Conservation (phyloP, 805 yeast species). For the Wickerhamiella spandovensis region DNA sequence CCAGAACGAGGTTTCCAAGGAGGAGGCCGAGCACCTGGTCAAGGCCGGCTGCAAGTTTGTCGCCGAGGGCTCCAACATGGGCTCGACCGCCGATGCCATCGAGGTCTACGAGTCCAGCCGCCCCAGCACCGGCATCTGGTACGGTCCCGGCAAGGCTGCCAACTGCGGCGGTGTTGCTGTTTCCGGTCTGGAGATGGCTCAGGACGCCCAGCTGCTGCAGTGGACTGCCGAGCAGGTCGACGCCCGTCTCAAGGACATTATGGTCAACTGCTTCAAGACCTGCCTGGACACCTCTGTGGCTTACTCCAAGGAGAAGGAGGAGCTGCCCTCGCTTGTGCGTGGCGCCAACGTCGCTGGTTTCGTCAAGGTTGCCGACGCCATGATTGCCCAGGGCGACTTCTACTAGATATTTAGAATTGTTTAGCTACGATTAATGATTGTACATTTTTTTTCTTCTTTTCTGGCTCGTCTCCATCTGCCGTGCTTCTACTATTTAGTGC, state of each 20-base stretch:
- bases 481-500: too few relatives aligned
- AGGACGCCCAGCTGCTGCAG: constrained; percentile 84
- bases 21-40: constrained; percentile 88
- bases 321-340: constrained; percentile 87
- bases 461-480: too few relatives aligned
- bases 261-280: constrained; percentile 85
- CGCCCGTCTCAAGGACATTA: constrained; percentile 75
- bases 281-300: constrained; percentile 77
- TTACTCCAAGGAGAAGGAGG: constrained; percentile 57
- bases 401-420: constrained; percentile 6
- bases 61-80: constrained; percentile 99
- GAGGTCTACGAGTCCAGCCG: constrained; percentile 64
- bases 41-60: constrained; percentile 84
- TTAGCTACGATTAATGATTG: background rate
- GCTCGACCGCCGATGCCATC: constrained; percentile 95
- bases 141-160: constrained; percentile 98
- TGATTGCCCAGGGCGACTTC: constrained; percentile 89
- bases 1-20: constrained; percentile 94
- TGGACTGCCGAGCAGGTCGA: constrained; percentile 95
- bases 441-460: too few relatives aligned
- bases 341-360: constrained; percentile 99
- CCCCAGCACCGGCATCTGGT: constrained; percentile 56
- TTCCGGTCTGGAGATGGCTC: constrained; percentile 98
- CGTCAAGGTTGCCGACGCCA: constrained; percentile 96
- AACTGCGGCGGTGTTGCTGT: constrained; percentile 99